These are phyloP conservation scores for Kwoniella dendrophila DNA, from an alignment of 768 basidiomycete species.

Conservation along the genomic window DNA sequence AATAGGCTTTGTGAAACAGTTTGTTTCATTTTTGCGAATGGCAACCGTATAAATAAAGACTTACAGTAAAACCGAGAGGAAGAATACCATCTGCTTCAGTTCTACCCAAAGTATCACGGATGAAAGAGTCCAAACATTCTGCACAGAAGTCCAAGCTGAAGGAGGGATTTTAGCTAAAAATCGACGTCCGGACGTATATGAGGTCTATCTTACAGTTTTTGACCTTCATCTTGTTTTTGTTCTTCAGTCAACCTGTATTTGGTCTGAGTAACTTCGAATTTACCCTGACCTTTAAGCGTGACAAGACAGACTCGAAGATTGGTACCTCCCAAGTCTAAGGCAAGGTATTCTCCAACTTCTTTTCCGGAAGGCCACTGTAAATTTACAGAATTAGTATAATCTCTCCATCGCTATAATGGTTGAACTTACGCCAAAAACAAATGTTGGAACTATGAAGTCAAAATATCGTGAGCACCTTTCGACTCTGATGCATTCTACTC, in stretches of 20 bases:
- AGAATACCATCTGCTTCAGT: slow-evolving; percentile 61
- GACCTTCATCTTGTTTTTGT: slow-evolving; percentile 97
- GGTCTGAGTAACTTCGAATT: slow-evolving; percentile 96
- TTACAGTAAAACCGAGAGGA: slow-evolving; percentile 89
- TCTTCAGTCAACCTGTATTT: slow-evolving; percentile 97
- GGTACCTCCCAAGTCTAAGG: slow-evolving; percentile 74
- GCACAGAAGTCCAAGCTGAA: slow-evolving; percentile 85
- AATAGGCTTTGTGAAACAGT: neutral
- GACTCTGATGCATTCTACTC: neutral
- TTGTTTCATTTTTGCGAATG: slow-evolving; percentile 37
- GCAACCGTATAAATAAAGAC: slow-evolving; percentile 50
- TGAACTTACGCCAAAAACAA: slow-evolving; percentile 66
- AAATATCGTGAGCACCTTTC: slow-evolving; percentile 9
- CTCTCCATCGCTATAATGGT: neutral
- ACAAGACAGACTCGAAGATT: slow-evolving; percentile 99
- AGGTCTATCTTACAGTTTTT: slow-evolving; percentile 65
- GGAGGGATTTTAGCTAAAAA: neutral
- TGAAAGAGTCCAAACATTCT: slow-evolving; percentile 84
- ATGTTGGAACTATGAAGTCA: slow-evolving; percentile 88
- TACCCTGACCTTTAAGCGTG: slow-evolving; percentile 83
- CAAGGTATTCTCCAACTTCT: slow-evolving; percentile 86
- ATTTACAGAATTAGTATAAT: neutral
- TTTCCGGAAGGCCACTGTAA: slow-evolving; percentile 77
- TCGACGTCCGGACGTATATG: neutral
- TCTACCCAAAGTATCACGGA: slow-evolving; percentile 66